Conservation (phyloP, 2,329 filamentous ascomycete species). For the Fonsecaea monophora region DNA sequence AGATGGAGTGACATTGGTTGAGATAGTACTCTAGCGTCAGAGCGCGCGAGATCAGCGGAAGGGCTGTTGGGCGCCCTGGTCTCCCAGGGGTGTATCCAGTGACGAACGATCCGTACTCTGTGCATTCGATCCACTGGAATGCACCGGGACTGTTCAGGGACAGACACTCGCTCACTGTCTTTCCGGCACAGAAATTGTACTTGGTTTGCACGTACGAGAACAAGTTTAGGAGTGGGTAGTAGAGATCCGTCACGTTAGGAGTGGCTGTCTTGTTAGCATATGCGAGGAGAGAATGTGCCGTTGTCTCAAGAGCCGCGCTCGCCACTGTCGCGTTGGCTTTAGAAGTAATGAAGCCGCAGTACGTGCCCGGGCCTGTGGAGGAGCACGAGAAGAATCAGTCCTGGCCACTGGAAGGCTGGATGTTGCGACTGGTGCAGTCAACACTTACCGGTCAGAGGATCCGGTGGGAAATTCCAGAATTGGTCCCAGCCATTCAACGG, state of each 20-base stretch:
- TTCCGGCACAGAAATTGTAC: conserved; percentile 4
- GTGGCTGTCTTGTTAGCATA: conserved; percentile 17
- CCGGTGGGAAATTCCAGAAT: conserved; percentile 53
- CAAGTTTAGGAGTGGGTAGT: conserved; percentile 16
- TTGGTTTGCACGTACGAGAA: conserved; percentile 7
- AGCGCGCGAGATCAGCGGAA: conserved; percentile 74
- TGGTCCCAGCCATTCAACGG: conserved; percentile 55
- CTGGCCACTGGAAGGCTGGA: not conserved
- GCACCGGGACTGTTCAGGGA: not conserved
- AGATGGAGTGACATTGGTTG: conserved; percentile 68
- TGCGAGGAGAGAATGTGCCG: not conserved
- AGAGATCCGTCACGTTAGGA: conserved; percentile 5
- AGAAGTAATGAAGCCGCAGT: conserved; percentile 16
- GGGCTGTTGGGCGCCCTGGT: conserved; percentile 36
- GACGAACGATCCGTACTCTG: conserved; percentile 10
- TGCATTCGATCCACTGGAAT: conserved; percentile 11
- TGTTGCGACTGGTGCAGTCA: not conserved
- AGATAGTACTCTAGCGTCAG: conserved; percentile 68
- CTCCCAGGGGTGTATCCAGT: conserved; percentile 24
- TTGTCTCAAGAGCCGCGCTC: not conserved
- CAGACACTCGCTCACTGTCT: not conserved
- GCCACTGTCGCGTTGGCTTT: not conserved
- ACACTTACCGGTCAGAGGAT: not conserved
- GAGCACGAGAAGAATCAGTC: not conserved
- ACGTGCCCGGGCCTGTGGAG: conserved; percentile 4